Evolutionary conservation across 352 stramenopile genomes (phyloP), one percentile per base, ranked within the genome.

Genomic region (Pythium rhizo-oryzae): DNA sequence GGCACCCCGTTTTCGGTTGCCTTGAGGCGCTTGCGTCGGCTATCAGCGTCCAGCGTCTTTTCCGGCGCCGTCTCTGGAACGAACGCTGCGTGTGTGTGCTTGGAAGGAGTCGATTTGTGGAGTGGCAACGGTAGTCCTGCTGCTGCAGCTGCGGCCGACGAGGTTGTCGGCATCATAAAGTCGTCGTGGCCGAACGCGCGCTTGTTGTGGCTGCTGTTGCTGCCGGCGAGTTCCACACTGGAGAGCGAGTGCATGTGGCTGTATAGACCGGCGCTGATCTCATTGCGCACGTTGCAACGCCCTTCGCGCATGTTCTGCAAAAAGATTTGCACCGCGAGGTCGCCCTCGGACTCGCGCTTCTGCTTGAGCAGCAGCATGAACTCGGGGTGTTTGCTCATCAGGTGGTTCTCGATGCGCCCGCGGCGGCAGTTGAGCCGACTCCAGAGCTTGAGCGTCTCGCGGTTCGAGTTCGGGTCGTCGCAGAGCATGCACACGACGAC

Each of bases 401-500:
- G 65, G 47, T 93, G 85, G 61, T 89, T 93, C 72, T 93, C 85
- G 51, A 93, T 93, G 28, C 85, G 81, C 1, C 85, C 85, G 28
- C 85, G 85, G 8, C 85, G 85, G 49, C 82, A 91, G 64, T 93
- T 93, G 24, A 87, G 46, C 19, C 83, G 85, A 41, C 78, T 90
- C 85, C 85, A 93, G n/a, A 91, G 72, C 66, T 90, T 90, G 24
- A 78, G 84, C 12, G 78, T 60, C 60, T 91, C 79, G 13, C 80
- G 82, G 56, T 76, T 89, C 55, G 75, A 77, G 44, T 66, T 62
- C 13, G 81, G 81, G 49, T 92, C 84, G 49, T 93, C 85, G 64
- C 85, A 93, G 37, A 93, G 71, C 85, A 93, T 91, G 51, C 85
- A 93, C 24, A 90, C 81, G 50, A 93, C 75, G 60, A 91, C 79